A percentile compares a stretch with the other conserved stretches of the same genome.
Evolutionary conservation across 2,329 filamentous ascomycete species (phyloP).

Genomic region (Colletotrichum caudatum): DNA sequence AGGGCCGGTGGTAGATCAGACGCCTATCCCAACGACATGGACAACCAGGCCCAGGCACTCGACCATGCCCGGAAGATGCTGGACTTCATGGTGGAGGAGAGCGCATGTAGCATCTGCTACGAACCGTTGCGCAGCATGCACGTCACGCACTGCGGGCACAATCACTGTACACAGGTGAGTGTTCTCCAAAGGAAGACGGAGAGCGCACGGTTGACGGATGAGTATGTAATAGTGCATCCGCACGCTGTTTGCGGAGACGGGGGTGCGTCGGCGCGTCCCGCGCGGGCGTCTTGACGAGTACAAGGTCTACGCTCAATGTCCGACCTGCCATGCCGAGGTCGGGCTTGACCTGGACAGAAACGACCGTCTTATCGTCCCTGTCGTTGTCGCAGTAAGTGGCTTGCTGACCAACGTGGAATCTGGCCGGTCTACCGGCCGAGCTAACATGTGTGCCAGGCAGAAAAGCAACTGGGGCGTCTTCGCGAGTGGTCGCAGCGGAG

Average conservation of each 20-base stretch:
- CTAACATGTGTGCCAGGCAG: neutral
- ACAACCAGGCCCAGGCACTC: no score
- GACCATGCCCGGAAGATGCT: neutral
- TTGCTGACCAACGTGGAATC: no score
- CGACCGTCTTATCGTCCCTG: neutral
- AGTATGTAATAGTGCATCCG: neutral
- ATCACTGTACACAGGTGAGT: neutral
- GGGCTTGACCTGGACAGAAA: neutral
- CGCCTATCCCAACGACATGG: neutral
- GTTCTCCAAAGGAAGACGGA: neutral
- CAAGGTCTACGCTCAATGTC: neutral
- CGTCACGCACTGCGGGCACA: conserved; percentile 7
- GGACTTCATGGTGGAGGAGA: conserved; percentile 13
- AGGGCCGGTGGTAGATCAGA: neutral
- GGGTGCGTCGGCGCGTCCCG: neutral
- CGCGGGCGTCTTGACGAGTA: neutral
- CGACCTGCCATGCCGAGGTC: neutral
- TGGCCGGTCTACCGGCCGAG: neutral
- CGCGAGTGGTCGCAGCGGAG: neutral
- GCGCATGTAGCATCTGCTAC: conserved; percentile 12
- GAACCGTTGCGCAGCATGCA: conserved; percentile 8
- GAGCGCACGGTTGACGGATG: neutral
- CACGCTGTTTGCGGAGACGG: neutral
- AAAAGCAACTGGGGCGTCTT: neutral
- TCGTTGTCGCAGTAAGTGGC: neutral